Base-by-base conservation (phyloP, 2,329 filamentous ascomycete genomes). In the Fusarium abutilonis region DNA sequence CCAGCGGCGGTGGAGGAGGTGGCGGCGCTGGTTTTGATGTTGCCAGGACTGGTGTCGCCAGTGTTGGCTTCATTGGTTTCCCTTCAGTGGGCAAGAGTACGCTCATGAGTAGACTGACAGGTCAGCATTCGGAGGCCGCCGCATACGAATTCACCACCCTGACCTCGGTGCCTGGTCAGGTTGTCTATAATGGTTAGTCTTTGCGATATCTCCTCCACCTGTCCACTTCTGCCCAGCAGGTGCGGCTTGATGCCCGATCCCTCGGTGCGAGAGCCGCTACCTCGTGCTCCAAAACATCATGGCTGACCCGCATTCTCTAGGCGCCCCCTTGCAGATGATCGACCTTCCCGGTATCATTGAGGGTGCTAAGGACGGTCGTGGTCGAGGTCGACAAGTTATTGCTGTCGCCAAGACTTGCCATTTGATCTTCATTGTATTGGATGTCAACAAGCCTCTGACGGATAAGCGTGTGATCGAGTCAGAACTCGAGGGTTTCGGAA, bases 91-190 rank as follows among this genome's bases (percentile, higher is more conserved):
- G 95, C 61, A 99, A 99, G 81, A 97, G 92, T 85, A 99, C 95
- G 46, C 83, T 99, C 71, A 97, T 99, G 93, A 97, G 89, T 75
- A 88, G 83, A 73, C 80, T 99, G 75, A 99, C 95, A 39, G 95
- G 95, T 48, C 94, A 97, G 79, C 94, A 99, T 76, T 98, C 94
- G 3, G 95, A 99, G 83, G 94, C 88, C 52, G 95, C 95, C 15
- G 95, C 94, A 48, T 99, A 99, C 79, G 95, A 99, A 76, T 99
- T 99, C 82, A 99, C 95, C 66, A 99, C 95, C 51, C 84, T 99
- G 76, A 99, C 95, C 32, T 97, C 94, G 41, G 95, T 99, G 44
- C 95, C 95, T 38, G 95, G 95, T 50, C 95, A 98, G 80, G 93
- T 99, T 61, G 80, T 90, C 70, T 98, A 98, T 80, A 98, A 99